A percentile compares a stretch with the other conserved stretches of the same genome.
phyloP scores from a whole-genome alignment of 345 rosid genomes.

The Sonneratia alba region DNA sequence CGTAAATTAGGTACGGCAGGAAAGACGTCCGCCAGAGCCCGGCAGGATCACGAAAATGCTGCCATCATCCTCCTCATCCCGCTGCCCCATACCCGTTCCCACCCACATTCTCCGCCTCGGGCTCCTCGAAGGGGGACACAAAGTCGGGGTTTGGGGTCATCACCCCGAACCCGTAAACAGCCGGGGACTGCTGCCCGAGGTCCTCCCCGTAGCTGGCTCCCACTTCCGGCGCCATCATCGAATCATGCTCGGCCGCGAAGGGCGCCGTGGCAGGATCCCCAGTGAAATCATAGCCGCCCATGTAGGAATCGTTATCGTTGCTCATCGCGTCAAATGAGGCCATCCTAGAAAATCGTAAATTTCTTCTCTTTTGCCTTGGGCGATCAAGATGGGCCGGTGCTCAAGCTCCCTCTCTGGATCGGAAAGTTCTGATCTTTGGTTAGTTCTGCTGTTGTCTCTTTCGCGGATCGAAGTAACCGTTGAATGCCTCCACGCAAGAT shows the following conservation, averaged over 20 bases:
- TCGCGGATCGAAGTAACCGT: neutral
- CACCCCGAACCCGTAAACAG: constrained; percentile 33
- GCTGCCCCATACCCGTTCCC: constrained; percentile 17
- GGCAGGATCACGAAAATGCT: constrained; percentile 27
- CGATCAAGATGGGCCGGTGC: constrained; percentile 5
- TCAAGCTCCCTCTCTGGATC: neutral
- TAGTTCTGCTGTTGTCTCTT: neutral
- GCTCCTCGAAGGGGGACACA: constrained; percentile 31
- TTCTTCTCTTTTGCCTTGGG: neutral
- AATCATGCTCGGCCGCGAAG: neutral
- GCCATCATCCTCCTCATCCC: constrained; percentile 12
- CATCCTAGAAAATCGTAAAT: constrained; percentile 10
- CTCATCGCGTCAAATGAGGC: constrained; percentile 9
- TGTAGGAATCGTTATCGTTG: constrained; percentile 18
- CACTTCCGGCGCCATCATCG: constrained; percentile 4
- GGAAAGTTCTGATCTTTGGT: neutral
- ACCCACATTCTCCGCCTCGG: constrained; percentile 1
- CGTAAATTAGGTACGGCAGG: too few relatives aligned
- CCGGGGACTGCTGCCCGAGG: constrained; percentile 24
- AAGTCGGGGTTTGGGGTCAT: constrained; percentile 31
- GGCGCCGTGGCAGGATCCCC: constrained; percentile 14
- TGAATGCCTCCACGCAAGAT: constrained; percentile 7
- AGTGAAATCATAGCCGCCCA: constrained; percentile 20
- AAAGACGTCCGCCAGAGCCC: too few relatives aligned
- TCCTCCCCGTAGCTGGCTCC: constrained; percentile 17